Evolutionary conservation across 2,329 filamentous ascomycete species (phyloP), one percentile per base, ranked within the genome.

Genomic region (Cladophialophora chaetospira): DNA sequence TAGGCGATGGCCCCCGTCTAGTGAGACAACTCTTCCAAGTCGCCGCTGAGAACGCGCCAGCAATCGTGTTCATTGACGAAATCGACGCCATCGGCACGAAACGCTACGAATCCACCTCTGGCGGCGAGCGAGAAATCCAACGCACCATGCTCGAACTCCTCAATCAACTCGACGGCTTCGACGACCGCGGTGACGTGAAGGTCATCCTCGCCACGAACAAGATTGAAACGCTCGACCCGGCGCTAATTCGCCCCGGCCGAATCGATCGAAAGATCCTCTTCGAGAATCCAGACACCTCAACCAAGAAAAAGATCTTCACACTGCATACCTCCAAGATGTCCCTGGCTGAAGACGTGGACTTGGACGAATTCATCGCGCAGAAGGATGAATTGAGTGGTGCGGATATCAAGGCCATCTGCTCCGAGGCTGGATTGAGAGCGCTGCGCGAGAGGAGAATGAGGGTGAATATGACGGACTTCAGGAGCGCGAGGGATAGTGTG

Each of bases 151-250:
- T 99, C 74, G 94, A 99, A 71, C 84, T 99, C 53, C 86, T 99
- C 38, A 99, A 99, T 76, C 94, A 99, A 78, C 86, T 99, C 6
- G 94, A 99, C 72, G 94, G 94, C 68, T 99, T 99, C 77, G 94
- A 99, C 71, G 95, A 99, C 74, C 89, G 94, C 60, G 95, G 94
- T 66, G 94, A 99, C 71, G 93, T 99, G 75, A 99, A 99, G 81
- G 94, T 99, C 61, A 93, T 99, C 74, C 97, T 99, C 92, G 95
- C 94, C 10, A 99, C 94, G 65, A 99, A 99, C 86, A 99, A 99
- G 84, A 99, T 99, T 66, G 95, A 99, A 66, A 96, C 91, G 3
- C 82, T 99, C 25, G 95, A 99, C 70, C 94, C 94, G 53, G 94
- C 94, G 15, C 81, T 99, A 66, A 99, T 99, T 71, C 88, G 94